phyloP scores from a whole-genome alignment of 306 rosid species.

The Glycine soja region DNA sequence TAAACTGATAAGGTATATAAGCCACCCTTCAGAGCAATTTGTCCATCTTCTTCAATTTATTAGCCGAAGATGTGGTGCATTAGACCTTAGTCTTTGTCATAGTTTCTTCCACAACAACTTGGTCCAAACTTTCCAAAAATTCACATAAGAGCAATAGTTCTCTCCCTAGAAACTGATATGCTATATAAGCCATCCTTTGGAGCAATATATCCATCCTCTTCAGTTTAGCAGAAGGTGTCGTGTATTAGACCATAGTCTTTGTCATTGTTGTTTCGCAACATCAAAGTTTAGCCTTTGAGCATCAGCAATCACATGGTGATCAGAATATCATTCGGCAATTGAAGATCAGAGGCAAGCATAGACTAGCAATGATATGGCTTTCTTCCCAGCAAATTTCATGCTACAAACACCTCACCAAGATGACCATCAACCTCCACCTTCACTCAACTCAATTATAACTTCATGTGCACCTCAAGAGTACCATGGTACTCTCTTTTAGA shows the following conservation, averaged over 20 bases:
- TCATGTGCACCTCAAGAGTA: conserved; percentile 83
- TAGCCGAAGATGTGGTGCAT: conserved; percentile 17
- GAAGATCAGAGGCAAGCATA: conserved; percentile 39
- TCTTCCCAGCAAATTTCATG: conserved; percentile 88
- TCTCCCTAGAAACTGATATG: conserved; percentile 33
- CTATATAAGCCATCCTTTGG: conserved; percentile 58
- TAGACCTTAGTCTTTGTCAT: conserved; percentile 42
- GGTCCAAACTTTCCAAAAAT: no score
- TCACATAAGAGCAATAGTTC: no score
- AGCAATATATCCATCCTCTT: background rate
- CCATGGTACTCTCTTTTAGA: conserved; percentile 59
- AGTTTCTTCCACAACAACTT: conserved; percentile 34
- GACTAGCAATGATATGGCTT: conserved; percentile 77
- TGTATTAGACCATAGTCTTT: conserved; percentile 40
- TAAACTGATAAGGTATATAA: conserved; percentile 65
- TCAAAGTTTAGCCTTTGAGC: conserved; percentile 29
- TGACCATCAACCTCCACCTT: conserved; percentile 60
- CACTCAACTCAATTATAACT: conserved; percentile 69
- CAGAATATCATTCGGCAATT: conserved; percentile 42
- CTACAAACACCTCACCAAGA: conserved; percentile 72
- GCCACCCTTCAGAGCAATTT: conserved; percentile 48
- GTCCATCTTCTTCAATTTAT: conserved; percentile 48
- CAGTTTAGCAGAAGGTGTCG: background rate
- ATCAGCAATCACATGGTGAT: conserved; percentile 42
- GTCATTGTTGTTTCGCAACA: conserved; percentile 30